A percentile compares a stretch with the other conserved stretches of the same genome.
Conservation (phyloP, 805 yeast species). For the Cyberlindnera euphorbiae region DNA sequence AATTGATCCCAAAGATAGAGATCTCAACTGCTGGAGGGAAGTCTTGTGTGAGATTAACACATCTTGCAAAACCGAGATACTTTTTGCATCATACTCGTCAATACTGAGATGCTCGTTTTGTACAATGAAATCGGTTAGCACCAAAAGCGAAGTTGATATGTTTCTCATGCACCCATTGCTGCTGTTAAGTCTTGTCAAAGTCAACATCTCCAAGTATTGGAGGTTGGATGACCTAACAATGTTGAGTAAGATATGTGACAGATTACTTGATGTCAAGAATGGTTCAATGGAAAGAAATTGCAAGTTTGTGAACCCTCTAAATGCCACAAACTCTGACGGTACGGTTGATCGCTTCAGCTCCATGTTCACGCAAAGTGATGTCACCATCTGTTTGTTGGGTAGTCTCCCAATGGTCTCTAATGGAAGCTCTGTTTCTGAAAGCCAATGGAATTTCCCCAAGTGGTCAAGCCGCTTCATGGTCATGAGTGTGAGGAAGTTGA, state of each 20-base stretch:
- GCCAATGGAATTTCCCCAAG: constrained; percentile 27
- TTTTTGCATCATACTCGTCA: constrained; percentile 17
- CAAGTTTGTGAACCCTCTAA: constrained; percentile 28
- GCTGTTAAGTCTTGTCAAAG: constrained; percentile 16
- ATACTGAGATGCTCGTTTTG: constrained; percentile 13
- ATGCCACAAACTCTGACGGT: constrained; percentile 8
- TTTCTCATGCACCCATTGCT: constrained; percentile 13
- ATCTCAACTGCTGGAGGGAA: constrained; percentile 5
- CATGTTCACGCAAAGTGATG: constrained; percentile 29
- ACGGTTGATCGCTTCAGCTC: constrained; percentile 23
- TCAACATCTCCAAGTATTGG: constrained; percentile 11
- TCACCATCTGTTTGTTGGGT: constrained; percentile 28
- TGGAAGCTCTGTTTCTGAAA: constrained; percentile 33
- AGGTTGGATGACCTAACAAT: constrained; percentile 11
- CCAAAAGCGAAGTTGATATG: constrained; percentile 15
- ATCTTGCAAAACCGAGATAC: constrained; percentile 9
- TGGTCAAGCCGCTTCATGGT: constrained; percentile 27
- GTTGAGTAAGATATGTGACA: constrained; percentile 20
- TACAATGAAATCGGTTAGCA: constrained; percentile 18
- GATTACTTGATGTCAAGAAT: constrained; percentile 27
- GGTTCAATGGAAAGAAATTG: constrained; percentile 33
- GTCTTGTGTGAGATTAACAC: constrained; percentile 7
- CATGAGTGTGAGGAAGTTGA: constrained; percentile 24
- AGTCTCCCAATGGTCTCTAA: constrained; percentile 28
- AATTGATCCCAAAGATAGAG: constrained; percentile 16